Evolutionary conservation across 2,329 filamentous ascomycete genomes (phyloP).

Genomic region (Lecanosticta acicola): DNA sequence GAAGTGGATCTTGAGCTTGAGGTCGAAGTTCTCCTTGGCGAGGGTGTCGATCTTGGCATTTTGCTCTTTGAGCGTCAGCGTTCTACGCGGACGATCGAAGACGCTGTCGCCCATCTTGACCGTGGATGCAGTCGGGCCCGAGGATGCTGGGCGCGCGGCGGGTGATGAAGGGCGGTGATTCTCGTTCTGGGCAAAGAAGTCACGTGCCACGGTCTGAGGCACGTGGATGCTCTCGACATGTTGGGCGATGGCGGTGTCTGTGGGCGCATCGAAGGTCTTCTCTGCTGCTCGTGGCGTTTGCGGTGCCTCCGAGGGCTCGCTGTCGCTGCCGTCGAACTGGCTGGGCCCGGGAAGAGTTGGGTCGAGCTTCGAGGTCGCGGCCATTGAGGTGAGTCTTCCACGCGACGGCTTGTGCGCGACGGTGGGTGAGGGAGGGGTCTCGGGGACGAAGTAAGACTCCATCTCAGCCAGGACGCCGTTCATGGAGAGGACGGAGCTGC

Average conservation of each 20-base stretch:
- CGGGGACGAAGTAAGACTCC: not conserved
- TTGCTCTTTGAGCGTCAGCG: conserved; percentile 87
- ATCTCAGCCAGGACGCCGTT: not conserved
- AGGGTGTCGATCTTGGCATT: conserved; percentile 94
- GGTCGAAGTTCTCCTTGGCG: conserved; percentile 95
- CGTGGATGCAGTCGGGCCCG: conserved; percentile 23
- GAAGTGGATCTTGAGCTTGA: conserved; percentile 97
- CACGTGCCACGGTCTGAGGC: conserved; percentile 77
- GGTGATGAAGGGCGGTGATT: conserved; percentile 62
- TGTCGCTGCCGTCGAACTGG: too few relatives aligned
- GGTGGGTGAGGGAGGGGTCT: too few relatives aligned
- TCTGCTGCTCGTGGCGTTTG: too few relatives aligned
- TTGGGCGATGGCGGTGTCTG: conserved; percentile 81
- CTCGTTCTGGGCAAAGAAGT: conserved; percentile 56
- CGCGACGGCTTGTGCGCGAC: not conserved
- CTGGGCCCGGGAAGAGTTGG: too few relatives aligned
- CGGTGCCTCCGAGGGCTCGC: too few relatives aligned
- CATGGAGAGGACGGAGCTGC: too few relatives aligned
- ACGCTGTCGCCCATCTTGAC: not conserved
- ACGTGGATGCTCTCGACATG: conserved; percentile 88
- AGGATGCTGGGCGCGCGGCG: conserved; percentile 47
- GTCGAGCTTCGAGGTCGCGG: too few relatives aligned
- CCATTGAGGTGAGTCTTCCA: not conserved
- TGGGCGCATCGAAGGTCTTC: conserved; percentile 49
- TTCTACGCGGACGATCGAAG: conserved; percentile 37